These are phyloP conservation scores for Diphasiastrum complanatum DNA, from an alignment of 83 land plant species.

Conservation along the genomic window DNA sequence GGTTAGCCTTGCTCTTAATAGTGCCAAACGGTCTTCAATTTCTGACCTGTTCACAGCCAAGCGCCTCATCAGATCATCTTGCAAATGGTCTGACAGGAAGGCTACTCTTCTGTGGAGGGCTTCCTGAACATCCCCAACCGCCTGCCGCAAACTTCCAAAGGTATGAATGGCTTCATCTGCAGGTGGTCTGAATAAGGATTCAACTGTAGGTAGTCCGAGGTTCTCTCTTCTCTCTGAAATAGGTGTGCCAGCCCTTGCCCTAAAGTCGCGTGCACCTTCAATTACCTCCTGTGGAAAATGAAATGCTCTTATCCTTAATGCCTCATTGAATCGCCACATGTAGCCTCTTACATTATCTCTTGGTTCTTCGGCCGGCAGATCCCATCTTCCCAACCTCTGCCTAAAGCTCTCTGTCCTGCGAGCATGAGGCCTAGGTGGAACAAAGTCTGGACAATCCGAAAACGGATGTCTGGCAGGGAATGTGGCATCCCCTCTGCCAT, in stretches of 20 bases:
- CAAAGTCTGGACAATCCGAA: not conserved
- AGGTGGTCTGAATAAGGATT: not conserved
- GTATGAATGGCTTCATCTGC: not conserved
- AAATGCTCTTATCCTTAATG: no score
- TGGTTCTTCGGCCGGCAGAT: no score
- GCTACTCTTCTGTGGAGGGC: not conserved
- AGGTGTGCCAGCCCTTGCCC: no score
- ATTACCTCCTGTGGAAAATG: no score
- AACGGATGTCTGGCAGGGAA: not conserved
- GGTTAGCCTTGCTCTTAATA: constrained; percentile 4
- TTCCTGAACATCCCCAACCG: not conserved
- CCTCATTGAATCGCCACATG: no score
- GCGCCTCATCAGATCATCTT: not conserved
- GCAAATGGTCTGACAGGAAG: not conserved
- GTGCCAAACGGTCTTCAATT: constrained; percentile 16
- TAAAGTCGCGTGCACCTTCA: no score
- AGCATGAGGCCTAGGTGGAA: constrained; percentile 16
- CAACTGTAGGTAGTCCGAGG: not conserved
- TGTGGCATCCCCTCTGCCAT: not conserved
- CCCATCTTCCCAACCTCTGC: not conserved
- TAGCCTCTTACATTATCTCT: no score
- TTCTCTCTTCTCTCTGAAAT: constrained; percentile 7
- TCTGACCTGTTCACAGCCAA: constrained; percentile 8
- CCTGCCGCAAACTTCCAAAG: not conserved
- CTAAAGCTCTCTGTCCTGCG: constrained; percentile 5